These are phyloP conservation scores for Graphilbum sp. DNA, from an alignment of 2,329 filamentous ascomycete species.

Conservation along the genomic window DNA sequence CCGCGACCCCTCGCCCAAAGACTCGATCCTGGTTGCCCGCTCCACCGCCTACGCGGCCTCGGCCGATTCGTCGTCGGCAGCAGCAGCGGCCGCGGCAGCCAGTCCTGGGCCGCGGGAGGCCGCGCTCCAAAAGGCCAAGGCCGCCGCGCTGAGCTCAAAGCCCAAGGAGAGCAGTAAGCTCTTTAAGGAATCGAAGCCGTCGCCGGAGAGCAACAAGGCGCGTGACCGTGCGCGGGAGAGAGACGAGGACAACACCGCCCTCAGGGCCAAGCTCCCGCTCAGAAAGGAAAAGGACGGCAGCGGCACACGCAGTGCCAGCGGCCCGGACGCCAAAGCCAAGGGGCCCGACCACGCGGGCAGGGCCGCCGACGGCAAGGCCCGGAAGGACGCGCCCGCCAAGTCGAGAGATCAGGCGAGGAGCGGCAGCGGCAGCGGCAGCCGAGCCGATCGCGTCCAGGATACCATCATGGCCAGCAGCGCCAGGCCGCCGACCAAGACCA, in stretches of 20 bases:
- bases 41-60: neutral
- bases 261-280: neutral
- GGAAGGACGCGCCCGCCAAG: neutral
- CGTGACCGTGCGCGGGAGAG: too few relatives aligned
- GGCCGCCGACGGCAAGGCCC: too few relatives aligned
- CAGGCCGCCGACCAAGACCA: neutral
- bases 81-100: too few relatives aligned
- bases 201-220: constrained; percentile 2
- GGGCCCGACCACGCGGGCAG: too few relatives aligned
- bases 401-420: neutral
- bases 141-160: neutral
- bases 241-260: neutral
- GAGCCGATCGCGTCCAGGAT: neutral
- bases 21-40: neutral
- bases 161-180: constrained; percentile 8
- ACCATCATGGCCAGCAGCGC: neutral
- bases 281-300: too few relatives aligned
- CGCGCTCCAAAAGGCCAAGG: neutral
- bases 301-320: too few relatives aligned
- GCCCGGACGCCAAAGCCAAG: too few relatives aligned
- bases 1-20: neutral
- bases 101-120: too few relatives aligned
- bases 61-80: too few relatives aligned
- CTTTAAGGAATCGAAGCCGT: constrained; percentile 5
- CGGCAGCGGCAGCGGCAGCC: neutral